Evolutionary conservation across 768 basidiomycete genomes (phyloP).

Genomic region (Trametes villosa): DNA sequence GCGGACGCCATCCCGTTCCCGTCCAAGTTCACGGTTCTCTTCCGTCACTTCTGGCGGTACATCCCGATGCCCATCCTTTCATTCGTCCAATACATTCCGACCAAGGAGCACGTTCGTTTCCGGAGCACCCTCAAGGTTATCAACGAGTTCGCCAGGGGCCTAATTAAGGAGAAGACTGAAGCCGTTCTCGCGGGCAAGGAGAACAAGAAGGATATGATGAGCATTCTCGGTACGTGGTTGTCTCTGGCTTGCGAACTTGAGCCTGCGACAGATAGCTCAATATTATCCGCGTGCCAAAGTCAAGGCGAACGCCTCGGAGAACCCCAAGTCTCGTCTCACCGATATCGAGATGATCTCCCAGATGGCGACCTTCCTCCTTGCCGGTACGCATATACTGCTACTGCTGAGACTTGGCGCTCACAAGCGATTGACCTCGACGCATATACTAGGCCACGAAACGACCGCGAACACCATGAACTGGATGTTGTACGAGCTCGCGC

Average conservation of each 20-base stretch:
- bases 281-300: no score
- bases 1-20: slow-evolving; percentile 32
- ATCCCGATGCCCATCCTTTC: slow-evolving; percentile 33
- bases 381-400: slow-evolving; percentile 1
- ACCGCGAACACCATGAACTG: slow-evolving; percentile 36
- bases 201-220: slow-evolving; percentile 40
- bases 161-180: slow-evolving; percentile 33
- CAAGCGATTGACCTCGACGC: neutral
- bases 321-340: slow-evolving; percentile 33
- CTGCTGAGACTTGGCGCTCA: neutral
- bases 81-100: slow-evolving; percentile 35
- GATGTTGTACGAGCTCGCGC: slow-evolving; percentile 27
- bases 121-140: slow-evolving; percentile 30
- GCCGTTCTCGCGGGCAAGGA: slow-evolving; percentile 24
- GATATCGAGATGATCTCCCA: slow-evolving; percentile 40
- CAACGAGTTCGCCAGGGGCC: slow-evolving; percentile 26
- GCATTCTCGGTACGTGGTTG: slow-evolving; percentile 33
- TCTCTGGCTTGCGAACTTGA: neutral
- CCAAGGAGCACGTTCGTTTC: slow-evolving; percentile 35
- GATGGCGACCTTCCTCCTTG: slow-evolving; percentile 29
- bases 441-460: slow-evolving; percentile 35
- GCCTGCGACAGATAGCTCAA: no score
- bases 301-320: slow-evolving; percentile 36
- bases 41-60: slow-evolving; percentile 34
- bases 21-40: slow-evolving; percentile 27